Evolutionary conservation across 139 green algal species (phyloP).

Genomic region (Chlamydomonas schloesseri): DNA sequence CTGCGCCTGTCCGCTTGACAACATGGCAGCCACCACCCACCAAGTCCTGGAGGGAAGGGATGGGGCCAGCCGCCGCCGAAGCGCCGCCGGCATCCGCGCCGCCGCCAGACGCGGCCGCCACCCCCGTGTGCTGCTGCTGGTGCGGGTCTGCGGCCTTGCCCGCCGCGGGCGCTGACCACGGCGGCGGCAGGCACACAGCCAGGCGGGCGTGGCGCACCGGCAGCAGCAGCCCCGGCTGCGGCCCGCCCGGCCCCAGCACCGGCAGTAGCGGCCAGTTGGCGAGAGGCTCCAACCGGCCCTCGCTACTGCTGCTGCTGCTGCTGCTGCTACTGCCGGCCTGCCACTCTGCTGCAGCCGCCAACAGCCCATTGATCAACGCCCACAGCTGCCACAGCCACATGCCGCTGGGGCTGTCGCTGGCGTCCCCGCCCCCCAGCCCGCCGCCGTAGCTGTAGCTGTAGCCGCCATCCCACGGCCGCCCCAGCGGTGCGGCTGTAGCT

Average conservation of each 20-base stretch:
- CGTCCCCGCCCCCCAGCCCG: background rate
- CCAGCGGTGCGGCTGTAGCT: background rate
- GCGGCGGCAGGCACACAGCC: constrained; percentile 28
- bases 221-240: constrained; percentile 25
- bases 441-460: too few relatives aligned
- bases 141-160: background rate
- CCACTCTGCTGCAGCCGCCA: constrained; percentile 47
- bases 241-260: constrained; percentile 1
- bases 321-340: background rate
- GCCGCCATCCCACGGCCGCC: constrained; percentile 47
- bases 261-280: constrained; percentile 57
- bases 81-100: background rate
- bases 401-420: constrained; percentile 41
- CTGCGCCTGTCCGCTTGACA: too few relatives aligned
- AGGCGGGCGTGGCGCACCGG: constrained; percentile 30
- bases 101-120: too few relatives aligned
- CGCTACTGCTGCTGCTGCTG: too few relatives aligned
- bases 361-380: constrained; percentile 30
- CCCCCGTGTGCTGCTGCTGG: too few relatives aligned
- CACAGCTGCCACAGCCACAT: constrained; percentile 53
- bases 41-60: background rate
- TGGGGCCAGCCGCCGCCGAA: background rate
- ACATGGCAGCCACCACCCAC: background rate
- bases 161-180: background rate
- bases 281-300: constrained; percentile 24